Percentiles rank a stretch among this genome's conserved stretches.
Conservation (phyloP, 306 rosid genomes). For the Boehmeria nivea region DNA sequence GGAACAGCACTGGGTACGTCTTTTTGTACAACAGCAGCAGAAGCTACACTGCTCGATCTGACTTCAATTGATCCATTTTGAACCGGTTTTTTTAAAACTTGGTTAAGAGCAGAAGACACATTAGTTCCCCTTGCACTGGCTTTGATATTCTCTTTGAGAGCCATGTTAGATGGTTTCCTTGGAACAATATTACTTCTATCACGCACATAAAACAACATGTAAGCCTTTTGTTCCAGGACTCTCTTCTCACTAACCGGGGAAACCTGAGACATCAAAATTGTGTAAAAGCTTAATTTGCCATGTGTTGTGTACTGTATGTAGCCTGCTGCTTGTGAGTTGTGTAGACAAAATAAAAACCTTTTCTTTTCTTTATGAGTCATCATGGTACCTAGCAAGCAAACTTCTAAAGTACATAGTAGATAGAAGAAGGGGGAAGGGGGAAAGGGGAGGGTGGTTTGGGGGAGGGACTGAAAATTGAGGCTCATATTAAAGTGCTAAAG, state of each 20-base stretch:
- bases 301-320: neutral
- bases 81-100: constrained; percentile 27
- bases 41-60: constrained; percentile 22
- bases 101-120: constrained; percentile 29
- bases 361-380: too few species aligned
- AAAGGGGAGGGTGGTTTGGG: too few species aligned
- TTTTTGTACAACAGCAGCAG: constrained; percentile 27
- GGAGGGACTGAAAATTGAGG: too few species aligned
- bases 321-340: too few species aligned
- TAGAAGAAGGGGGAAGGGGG: too few species aligned
- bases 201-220: constrained; percentile 96
- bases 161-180: constrained; percentile 40
- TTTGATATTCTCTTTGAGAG: constrained; percentile 46
- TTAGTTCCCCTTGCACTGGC: constrained; percentile 25
- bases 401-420: too few species aligned
- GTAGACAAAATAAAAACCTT: too few species aligned
- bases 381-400: too few species aligned
- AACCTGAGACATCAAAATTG: constrained; percentile 50
- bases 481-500: too few species aligned
- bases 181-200: constrained; percentile 54
- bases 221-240: constrained; percentile 87
- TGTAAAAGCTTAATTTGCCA: neutral
- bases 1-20: constrained; percentile 27
- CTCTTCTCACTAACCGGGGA: constrained; percentile 58
- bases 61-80: constrained; percentile 32